Evolutionary conservation across 108 stramenopile species (phyloP), one percentile per base, ranked within the genome.

Genomic region (Cyclotella kingstonii): DNA sequence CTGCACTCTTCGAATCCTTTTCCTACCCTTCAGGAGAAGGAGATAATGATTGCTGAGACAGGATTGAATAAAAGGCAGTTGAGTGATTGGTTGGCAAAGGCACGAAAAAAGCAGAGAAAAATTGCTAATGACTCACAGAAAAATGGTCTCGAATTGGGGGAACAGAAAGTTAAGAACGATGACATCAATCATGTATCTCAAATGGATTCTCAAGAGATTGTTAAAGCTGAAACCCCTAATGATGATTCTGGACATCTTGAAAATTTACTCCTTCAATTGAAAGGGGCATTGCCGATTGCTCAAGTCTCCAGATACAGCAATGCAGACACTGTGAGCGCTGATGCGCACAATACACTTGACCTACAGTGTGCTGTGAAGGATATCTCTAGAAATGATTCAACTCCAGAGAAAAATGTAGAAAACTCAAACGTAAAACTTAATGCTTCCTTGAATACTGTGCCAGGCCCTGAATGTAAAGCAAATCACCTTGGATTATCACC

Each of bases 1-100:
- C 40, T 63, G 26, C 47, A 76, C 28, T 10, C 54, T n/a, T 22
- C 12, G 11, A 58, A 63, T 33, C 75, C 75, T 14, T 63, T 63
- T 46, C 75, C 75, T 2, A 38, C 44, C 19, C 21, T 33, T 9
- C 35, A 63, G 5, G 36, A 76, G 57, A 76, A 68, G 31, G 18
- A 23, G 25, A 44, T 31, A 40, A 62, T 76, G 4, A 62, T 56
- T 53, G 34, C 65, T 57, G 58, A 59, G 31, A 76, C 74, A 29
- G 66, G 66, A 14, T 45, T 76, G 60, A 67, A 54, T 42, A 67
- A 57, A 38, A 61, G 54, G 15, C 74, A 76, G 54, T 21, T 76
- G 3, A 46, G 55, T 29, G 74, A 67, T 51, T 76, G 74, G 74
- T 45, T 75, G 43, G 39, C 51, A 25, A 66, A 60, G 47, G 45